Evolutionary conservation across 2,329 filamentous ascomycete genomes (phyloP), one percentile per base, ranked within the genome.

Genomic region (Proliferodiscus dingleyae): DNA sequence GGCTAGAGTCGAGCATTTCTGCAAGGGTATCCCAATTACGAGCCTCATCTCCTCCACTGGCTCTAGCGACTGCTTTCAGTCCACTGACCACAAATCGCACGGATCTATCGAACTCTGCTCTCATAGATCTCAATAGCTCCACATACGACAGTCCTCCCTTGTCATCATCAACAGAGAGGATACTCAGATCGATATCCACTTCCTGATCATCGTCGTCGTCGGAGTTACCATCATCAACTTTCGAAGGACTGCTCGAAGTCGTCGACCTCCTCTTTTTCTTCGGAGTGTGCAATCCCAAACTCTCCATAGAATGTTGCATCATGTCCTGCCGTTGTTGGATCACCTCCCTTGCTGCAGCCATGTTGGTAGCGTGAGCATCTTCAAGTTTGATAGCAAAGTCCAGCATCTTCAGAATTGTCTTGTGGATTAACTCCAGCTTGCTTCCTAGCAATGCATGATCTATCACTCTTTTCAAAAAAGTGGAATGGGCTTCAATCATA

Each of bases 1-100:
- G 39, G 2, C 71, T 68, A 59, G 72, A 73, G 56, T 90, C 85
- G 36, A 95, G 65, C 70, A 85, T 86, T 64, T 95, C 88, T 0
- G 86, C 88, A 49, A 95, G 63, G 49, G 85, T 80, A 65, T 93
- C 87, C 85, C 89, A 91, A 61, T 83, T 79, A 24, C 77, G 60
- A 1, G 55, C 51, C 15, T 57, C 56, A 7, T 56, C 54, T 66
- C 87, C 81, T 22, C 80, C 80, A 38, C 85, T 83, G 26, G 83
- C 85, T 56, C 89, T 77, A 40, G 87, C 83, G 8, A 93, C 79
- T 8, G 85, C 84, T 43, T 83, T 78, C 52, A 96, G 62, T 0
- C 87, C 89, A 40, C 83, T 80, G 2, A 75, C 75, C 11, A 93
- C 73, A 62, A 95, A 95, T 0, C 75, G 70, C 22, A 89, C 59